phyloP scores from a whole-genome alignment of 805 yeast genomes.

The Candida ovalis region DNA sequence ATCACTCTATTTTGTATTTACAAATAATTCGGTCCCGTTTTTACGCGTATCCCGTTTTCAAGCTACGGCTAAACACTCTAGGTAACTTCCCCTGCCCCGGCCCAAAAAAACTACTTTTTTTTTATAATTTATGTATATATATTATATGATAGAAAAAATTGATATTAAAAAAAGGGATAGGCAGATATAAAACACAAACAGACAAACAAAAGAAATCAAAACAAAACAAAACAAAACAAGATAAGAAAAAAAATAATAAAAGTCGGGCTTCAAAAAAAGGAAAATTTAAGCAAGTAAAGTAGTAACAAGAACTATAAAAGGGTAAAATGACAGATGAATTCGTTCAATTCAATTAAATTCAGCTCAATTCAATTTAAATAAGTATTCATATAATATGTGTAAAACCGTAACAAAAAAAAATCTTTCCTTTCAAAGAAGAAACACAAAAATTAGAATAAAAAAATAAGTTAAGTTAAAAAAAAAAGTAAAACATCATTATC shows the following conservation, averaged over 20 bases:
- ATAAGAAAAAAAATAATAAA: not conserved
- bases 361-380: not conserved
- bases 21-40: too few relatives aligned
- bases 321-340: not conserved
- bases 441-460: not conserved
- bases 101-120: too few relatives aligned
- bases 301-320: not conserved
- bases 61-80: too few relatives aligned
- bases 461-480: not conserved
- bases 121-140: not conserved
- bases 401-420: not conserved
- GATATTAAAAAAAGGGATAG: not conserved
- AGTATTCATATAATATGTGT: not conserved
- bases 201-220: not conserved
- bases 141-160: not conserved
- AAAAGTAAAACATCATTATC: too few relatives aligned
- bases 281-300: not conserved
- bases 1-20: too few relatives aligned
- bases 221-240: not conserved
- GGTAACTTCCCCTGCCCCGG: too few relatives aligned
- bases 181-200: not conserved
- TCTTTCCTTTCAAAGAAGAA: not conserved
- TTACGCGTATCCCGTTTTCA: too few relatives aligned
- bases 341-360: not conserved
- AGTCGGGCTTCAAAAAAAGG: not conserved